These are phyloP conservation scores for Globisporangium middletonii DNA, from an alignment of 352 stramenopile species.

Conservation along the genomic window DNA sequence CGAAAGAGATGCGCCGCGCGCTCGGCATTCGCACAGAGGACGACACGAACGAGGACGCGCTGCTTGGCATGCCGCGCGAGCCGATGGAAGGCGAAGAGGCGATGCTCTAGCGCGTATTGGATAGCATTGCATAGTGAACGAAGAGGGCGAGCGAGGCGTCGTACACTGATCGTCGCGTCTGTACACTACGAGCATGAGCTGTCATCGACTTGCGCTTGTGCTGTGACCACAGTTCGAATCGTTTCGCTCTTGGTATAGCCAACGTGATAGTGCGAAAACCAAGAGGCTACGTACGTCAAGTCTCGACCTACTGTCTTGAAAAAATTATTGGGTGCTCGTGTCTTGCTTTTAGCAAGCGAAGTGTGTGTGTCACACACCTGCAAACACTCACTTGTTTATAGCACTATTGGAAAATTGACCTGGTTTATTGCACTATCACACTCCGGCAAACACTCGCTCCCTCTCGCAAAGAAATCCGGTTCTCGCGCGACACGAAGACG, in stretches of 20 bases:
- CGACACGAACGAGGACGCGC: constrained; percentile 10
- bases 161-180: not conserved
- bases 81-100: constrained; percentile 26
- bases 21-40: constrained; percentile 11
- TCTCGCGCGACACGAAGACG: not conserved
- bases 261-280: not conserved
- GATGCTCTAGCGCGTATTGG: constrained; percentile 21
- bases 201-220: too few relatives aligned
- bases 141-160: too few relatives aligned
- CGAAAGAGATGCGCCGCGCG: constrained; percentile 45
- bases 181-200: constrained; percentile 4
- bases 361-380: not conserved
- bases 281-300: not conserved
- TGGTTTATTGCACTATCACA: too few relatives aligned
- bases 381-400: too few relatives aligned
- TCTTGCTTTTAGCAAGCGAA: not conserved
- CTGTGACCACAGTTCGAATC: not conserved
- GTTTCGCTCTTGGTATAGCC: not conserved
- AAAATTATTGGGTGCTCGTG: not conserved
- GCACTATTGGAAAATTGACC: too few relatives aligned
- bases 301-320: not conserved
- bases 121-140: too few relatives aligned
- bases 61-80: constrained; percentile 5
- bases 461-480: constrained; percentile 1
- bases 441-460: not conserved